Percentiles rank a stretch among this genome's conserved stretches.
phyloP scores from a whole-genome alignment of 148 eudicot species.

The Rhododendron henanense region DNA sequence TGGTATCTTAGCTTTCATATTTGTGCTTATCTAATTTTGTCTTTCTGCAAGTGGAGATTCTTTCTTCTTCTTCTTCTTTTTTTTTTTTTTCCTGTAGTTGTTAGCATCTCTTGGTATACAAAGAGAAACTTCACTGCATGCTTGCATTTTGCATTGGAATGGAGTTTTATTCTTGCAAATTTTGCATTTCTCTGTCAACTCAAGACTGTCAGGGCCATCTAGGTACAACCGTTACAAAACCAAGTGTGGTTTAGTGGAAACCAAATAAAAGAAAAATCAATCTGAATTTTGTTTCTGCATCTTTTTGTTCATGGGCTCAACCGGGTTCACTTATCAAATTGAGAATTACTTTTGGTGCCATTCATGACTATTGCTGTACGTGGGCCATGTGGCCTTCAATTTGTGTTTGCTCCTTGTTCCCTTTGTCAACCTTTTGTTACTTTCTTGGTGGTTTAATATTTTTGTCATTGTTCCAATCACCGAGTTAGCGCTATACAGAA shows the following conservation, averaged over 20 bases:
- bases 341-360: background rate
- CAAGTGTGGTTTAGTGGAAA: background rate
- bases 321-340: background rate
- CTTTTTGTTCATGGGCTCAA: background rate
- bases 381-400: background rate
- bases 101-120: background rate
- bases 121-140: background rate
- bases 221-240: background rate
- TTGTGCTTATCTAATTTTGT: background rate
- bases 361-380: background rate
- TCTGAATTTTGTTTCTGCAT: background rate
- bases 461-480: background rate
- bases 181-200: background rate
- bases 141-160: background rate
- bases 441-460: background rate
- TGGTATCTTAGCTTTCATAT: conserved; percentile 1
- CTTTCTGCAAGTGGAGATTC: background rate
- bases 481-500: background rate
- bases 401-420: background rate
- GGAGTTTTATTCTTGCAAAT: background rate
- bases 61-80: background rate
- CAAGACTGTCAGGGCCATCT: background rate
- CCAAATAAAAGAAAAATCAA: background rate
- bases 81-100: background rate
- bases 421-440: background rate